These are phyloP conservation scores for Protomyces pachydermus DNA, from an alignment of 1,139 yeast genomes.

Conservation along the genomic window DNA sequence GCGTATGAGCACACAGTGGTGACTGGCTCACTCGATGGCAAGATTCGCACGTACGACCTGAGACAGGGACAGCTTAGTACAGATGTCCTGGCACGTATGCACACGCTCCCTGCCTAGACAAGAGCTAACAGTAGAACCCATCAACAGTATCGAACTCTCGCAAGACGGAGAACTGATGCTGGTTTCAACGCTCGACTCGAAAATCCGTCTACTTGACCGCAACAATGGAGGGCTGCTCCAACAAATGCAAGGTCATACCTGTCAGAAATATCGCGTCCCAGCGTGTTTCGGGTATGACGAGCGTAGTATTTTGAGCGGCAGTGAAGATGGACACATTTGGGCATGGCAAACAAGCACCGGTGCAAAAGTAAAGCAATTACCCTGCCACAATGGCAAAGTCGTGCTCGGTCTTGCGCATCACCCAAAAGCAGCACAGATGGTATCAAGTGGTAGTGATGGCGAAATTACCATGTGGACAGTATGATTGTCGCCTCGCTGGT, in stretches of 20 bases:
- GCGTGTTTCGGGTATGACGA: conserved; percentile 48
- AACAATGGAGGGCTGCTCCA: conserved; percentile 36
- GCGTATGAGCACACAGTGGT: conserved; percentile 35
- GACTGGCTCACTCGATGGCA: conserved; percentile 43
- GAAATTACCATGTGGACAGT: conserved; percentile 24
- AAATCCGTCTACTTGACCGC: conserved; percentile 36
- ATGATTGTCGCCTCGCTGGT: neutral
- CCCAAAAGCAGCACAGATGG: conserved; percentile 32
- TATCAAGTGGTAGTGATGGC: conserved; percentile 33
- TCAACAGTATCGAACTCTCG: conserved; percentile 35
- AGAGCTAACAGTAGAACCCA: conserved; percentile 34
- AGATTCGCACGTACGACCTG: conserved; percentile 39
- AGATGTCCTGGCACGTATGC: conserved; percentile 36
- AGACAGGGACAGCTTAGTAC: conserved; percentile 38
- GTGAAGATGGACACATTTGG: conserved; percentile 83
- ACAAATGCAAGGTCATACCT: conserved; percentile 37
- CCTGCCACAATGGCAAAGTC: conserved; percentile 28
- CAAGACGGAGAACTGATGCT: conserved; percentile 34
- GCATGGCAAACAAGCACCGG: conserved; percentile 84
- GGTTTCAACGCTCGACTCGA: conserved; percentile 37
- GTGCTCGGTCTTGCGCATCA: conserved; percentile 32
- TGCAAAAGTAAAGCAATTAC: conserved; percentile 33
- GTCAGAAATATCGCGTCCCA: conserved; percentile 35
- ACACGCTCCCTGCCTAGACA: neutral
- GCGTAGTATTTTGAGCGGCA: conserved; percentile 69